Percentiles rank a stretch among this genome's conserved stretches.
Conservation (phyloP, 2,329 filamentous ascomycete species). For the Diaporthe humulicola region DNA sequence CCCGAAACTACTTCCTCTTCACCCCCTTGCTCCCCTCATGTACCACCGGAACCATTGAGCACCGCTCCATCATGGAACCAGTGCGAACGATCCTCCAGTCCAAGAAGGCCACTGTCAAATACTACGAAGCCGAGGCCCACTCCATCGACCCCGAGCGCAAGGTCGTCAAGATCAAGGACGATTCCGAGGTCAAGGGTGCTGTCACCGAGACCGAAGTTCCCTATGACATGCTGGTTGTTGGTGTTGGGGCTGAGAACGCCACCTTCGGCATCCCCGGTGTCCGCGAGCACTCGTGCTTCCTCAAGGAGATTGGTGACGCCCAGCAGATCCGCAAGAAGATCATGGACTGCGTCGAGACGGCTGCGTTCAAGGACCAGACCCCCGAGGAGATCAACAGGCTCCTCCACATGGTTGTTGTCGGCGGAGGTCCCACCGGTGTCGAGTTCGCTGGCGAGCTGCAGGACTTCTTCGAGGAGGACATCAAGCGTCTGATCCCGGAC, state of each 20-base stretch:
- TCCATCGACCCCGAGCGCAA: slow-evolving; percentile 95
- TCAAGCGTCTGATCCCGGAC: slow-evolving; percentile 97
- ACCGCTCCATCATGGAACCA: slow-evolving; percentile 99
- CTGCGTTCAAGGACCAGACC: slow-evolving; percentile 96
- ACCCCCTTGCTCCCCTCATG: slow-evolving; percentile 97
- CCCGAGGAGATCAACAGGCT: slow-evolving; percentile 91
- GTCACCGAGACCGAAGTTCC: slow-evolving; percentile 87
- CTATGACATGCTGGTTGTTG: slow-evolving; percentile 98
- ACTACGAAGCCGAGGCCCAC: slow-evolving; percentile 97
- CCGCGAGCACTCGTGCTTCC: slow-evolving; percentile 93
- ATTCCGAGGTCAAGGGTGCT: slow-evolving; percentile 91
- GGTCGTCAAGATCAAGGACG: slow-evolving; percentile 89
- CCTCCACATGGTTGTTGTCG: slow-evolving; percentile 96
- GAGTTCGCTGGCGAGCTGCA: slow-evolving; percentile 98
- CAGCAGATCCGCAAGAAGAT: slow-evolving; percentile 98
- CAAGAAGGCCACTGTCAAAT: slow-evolving; percentile 94
- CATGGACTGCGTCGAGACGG: slow-evolving; percentile 99
- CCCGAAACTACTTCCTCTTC: slow-evolving; percentile 99
- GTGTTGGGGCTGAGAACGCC: slow-evolving; percentile 97
- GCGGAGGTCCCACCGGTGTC: slow-evolving; percentile 95
- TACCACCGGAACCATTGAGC: slow-evolving; percentile 97
- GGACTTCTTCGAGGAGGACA: slow-evolving; percentile 98
- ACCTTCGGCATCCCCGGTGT: slow-evolving; percentile 98
- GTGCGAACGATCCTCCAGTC: slow-evolving; percentile 95
- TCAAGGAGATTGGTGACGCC: slow-evolving; percentile 98